Evolutionary conservation across 805 yeast species (phyloP).

Genomic region (Metschnikowia vanudenii): DNA sequence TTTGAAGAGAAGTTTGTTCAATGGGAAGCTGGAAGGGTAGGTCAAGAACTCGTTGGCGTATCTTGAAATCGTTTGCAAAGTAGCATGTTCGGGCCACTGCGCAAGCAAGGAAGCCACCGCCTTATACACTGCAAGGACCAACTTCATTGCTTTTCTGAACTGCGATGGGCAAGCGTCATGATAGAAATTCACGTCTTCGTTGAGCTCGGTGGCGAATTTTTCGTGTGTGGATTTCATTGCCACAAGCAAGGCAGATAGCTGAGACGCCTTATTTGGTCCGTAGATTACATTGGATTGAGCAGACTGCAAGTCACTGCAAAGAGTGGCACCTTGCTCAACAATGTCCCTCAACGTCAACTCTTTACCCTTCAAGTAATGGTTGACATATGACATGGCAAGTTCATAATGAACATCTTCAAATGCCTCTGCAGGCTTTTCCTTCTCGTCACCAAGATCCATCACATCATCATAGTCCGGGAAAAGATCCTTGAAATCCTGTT

Average conservation of each 20-base stretch:
- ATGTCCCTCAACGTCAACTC: conserved; percentile 9
- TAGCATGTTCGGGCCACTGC: conserved; percentile 96
- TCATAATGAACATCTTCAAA: conserved; percentile 47
- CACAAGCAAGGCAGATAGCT: conserved; percentile 22
- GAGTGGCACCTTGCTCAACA: conserved; percentile 15
- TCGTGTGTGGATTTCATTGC: conserved; percentile 21
- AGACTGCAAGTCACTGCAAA: conserved; percentile 15
- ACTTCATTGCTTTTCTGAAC: conserved; percentile 53
- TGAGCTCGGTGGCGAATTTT: conserved; percentile 17
- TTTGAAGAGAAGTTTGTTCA: conserved; percentile 75
- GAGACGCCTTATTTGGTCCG: conserved; percentile 23
- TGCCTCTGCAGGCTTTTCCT: conserved; percentile 5
- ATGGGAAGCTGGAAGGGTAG: conserved; percentile 65
- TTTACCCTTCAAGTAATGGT: conserved; percentile 33
- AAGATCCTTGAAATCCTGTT: conserved; percentile 72
- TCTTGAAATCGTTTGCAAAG: conserved; percentile 63
- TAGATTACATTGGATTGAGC: conserved; percentile 11
- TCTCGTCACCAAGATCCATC: conserved; percentile 29
- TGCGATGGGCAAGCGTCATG: conserved; percentile 59
- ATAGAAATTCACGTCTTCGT: conserved; percentile 53
- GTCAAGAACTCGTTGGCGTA: conserved; percentile 64
- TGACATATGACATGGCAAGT: conserved; percentile 50
- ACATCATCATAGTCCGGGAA: conserved; percentile 88
- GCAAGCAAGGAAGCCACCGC: conserved; percentile 45
- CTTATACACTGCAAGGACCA: conserved; percentile 34